These are phyloP conservation scores for Hyaloscypha finlandica DNA, from an alignment of 495 filamentous ascomycete genomes.

Conservation along the genomic window DNA sequence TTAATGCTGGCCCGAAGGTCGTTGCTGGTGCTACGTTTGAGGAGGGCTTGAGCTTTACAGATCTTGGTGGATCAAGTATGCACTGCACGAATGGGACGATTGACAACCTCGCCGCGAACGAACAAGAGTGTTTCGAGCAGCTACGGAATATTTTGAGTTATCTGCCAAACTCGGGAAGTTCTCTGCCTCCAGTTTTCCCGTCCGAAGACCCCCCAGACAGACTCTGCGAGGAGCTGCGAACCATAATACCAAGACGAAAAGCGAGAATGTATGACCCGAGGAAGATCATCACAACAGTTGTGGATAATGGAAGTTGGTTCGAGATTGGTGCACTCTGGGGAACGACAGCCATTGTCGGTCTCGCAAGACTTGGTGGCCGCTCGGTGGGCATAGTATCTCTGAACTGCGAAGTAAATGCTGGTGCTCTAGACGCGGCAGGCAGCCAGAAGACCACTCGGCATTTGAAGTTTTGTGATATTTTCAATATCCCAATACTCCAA, in stretches of 20 bases:
- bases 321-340: slow-evolving; percentile 65
- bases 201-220: slow-evolving; percentile 50
- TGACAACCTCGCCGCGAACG: slow-evolving; percentile 62
- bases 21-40: slow-evolving; percentile 62
- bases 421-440: slow-evolving; percentile 60
- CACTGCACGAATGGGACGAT: slow-evolving; percentile 69
- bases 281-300: slow-evolving; percentile 56
- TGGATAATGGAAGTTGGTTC: slow-evolving; percentile 58
- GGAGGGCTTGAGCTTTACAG: slow-evolving; percentile 56
- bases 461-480: slow-evolving; percentile 63
- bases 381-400: slow-evolving; percentile 58
- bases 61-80: slow-evolving; percentile 57
- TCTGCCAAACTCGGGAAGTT: slow-evolving; percentile 56
- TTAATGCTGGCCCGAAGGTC: slow-evolving; percentile 66
- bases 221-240: slow-evolving; percentile 48
- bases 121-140: slow-evolving; percentile 61
- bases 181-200: slow-evolving; percentile 50
- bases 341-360: slow-evolving; percentile 58
- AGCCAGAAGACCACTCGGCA: slow-evolving; percentile 59
- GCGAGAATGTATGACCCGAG: slow-evolving; percentile 62
- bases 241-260: slow-evolving; percentile 57
- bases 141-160: slow-evolving; percentile 56
- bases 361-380: slow-evolving; percentile 55
- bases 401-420: slow-evolving; percentile 62
- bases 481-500: slow-evolving; percentile 63